These are phyloP conservation scores for Colletotrichum magnum DNA, from an alignment of 2,329 filamentous ascomycete species.

Conservation along the genomic window DNA sequence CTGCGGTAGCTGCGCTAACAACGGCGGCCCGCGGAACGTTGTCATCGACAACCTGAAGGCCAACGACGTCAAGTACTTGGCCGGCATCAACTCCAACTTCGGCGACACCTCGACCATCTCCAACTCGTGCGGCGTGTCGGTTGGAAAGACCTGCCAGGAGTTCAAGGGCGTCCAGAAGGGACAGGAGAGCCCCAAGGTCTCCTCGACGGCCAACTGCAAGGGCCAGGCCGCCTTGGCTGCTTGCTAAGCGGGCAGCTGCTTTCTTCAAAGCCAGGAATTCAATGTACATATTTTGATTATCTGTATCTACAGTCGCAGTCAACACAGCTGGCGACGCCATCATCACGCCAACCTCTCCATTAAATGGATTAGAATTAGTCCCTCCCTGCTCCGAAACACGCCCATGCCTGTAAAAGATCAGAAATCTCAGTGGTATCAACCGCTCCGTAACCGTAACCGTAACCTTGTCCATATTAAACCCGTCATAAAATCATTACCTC, in stretches of 20 bases:
- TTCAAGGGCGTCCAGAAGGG: slow-evolving; percentile 31
- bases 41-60: slow-evolving; percentile 5
- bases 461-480: too few species aligned
- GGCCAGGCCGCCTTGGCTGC: slow-evolving; percentile 15
- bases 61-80: slow-evolving; percentile 46
- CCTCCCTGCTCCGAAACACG: too few species aligned
- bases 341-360: too few species aligned
- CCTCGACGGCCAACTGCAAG: slow-evolving; percentile 30
- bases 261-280: too few species aligned
- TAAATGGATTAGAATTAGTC: too few species aligned
- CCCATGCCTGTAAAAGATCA: too few species aligned
- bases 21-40: slow-evolving; percentile 16
- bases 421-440: too few species aligned
- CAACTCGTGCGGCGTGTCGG: slow-evolving; percentile 40
- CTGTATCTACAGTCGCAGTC: too few species aligned
- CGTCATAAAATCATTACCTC: too few species aligned
- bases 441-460: too few species aligned
- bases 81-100: slow-evolving; percentile 57
- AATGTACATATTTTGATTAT: too few species aligned
- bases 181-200: slow-evolving; percentile 30
- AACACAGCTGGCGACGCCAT: too few species aligned
- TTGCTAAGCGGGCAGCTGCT: slow-evolving; percentile 9
- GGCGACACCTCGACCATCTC: slow-evolving; percentile 44
- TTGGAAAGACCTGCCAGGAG: slow-evolving; percentile 37
- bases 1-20: slow-evolving; percentile 57